A percentile compares a stretch with the other conserved stretches of the same genome.
Evolutionary conservation across 2,329 filamentous ascomycete genomes (phyloP).

Genomic region (Microsporum ferrugineum): DNA sequence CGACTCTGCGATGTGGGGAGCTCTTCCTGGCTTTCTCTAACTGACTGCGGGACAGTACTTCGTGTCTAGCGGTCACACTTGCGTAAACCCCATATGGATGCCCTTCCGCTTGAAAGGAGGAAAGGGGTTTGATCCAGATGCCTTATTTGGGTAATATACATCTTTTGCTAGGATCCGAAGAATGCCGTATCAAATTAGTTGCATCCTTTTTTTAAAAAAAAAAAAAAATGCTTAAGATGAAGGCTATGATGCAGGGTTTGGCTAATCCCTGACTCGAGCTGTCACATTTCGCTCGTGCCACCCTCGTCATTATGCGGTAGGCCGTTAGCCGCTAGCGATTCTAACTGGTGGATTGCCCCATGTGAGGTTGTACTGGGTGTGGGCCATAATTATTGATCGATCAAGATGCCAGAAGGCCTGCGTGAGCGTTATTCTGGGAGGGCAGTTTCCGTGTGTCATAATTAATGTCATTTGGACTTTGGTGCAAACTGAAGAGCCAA

Average conservation of each 20-base stretch:
- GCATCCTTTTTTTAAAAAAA: neutral
- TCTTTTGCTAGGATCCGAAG: neutral
- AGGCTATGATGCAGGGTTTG: constrained; percentile 2
- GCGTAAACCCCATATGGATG: neutral
- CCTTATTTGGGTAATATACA: neutral
- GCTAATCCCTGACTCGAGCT: neutral
- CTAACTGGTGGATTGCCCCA: neutral
- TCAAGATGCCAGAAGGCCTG: constrained; percentile 1
- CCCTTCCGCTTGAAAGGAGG: neutral
- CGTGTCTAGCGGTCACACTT: neutral
- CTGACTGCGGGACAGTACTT: neutral
- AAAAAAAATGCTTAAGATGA: neutral
- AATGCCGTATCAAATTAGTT: constrained; percentile 2
- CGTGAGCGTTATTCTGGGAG: neutral
- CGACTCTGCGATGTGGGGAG: neutral
- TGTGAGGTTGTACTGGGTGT: neutral
- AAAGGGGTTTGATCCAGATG: neutral
- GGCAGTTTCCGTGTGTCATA: constrained; percentile 1
- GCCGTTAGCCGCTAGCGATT: constrained; percentile 4
- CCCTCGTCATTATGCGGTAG: constrained; percentile 3
- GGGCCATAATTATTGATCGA: constrained; percentile 4
- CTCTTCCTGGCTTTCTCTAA: neutral
- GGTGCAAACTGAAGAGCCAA: neutral
- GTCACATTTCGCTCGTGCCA: constrained; percentile 3
- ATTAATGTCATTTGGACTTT: neutral